Base-by-base conservation (phyloP, 225 moss, liverwort and hornwort species). In the Climacium dendroides region DNA sequence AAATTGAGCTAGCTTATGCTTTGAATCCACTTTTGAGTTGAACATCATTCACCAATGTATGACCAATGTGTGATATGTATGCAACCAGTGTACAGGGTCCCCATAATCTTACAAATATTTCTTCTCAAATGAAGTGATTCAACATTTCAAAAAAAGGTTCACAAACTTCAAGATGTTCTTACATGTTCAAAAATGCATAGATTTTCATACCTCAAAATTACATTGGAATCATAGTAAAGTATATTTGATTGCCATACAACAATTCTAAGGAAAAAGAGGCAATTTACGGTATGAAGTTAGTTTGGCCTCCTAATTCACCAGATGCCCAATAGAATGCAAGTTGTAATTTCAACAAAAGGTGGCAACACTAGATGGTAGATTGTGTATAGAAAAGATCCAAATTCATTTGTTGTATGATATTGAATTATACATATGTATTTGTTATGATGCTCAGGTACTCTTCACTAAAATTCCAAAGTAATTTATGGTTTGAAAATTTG, bases 331-430 rank as follows among this genome's bases (percentile, higher is more conserved):
- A 71, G 5, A 43, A 41, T 41, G 15, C 15, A 41, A 71, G 15
- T 0, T 71, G 0, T 15, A 26, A 25, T 25, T 25, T 41, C 2
- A 25, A 15, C 0, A 0, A 25, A 41, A 0, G 8, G 14, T 25
- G 8, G 41, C 24, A 37, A 69, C 1, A 41, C 25, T 24, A 41
- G 8, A 41, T 70, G 25, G 41, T 41, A 41, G 25, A 8, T 41
- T 25, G 25, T 14, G 8, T 70, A 25, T 41, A 23, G 25, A 70
- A 70, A 69, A 70, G 7, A 70, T 70, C 5, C 24, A 23, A 39
- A 7, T 24, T 67, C 45, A 45, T 45, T 45, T 45, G 2, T 23
- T 35, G 9, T 35, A 65, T 65, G 3, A 35, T 65, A 19, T 65
- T 65, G 9, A 18, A 65, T 64, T 62, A 17, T 63, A 17, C 20